These are phyloP conservation scores for Phyllachora maydis DNA, from an alignment of 2,329 filamentous ascomycete genomes.

Conservation along the genomic window DNA sequence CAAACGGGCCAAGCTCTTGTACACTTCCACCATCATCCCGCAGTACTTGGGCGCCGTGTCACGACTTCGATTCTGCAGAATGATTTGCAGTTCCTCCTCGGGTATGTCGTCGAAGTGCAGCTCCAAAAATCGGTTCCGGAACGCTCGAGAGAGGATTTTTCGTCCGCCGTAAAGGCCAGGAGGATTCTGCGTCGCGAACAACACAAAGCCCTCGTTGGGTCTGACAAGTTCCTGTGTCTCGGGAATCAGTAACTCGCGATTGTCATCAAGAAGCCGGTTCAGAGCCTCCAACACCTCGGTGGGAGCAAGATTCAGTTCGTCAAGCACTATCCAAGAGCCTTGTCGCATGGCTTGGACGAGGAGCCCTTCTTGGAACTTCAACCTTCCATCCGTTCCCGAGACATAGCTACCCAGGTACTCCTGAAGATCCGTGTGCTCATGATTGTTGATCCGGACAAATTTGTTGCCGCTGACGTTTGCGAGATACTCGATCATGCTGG, in stretches of 20 bases:
- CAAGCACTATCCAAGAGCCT: slow-evolving; percentile 94
- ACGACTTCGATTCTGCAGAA: slow-evolving; percentile 71
- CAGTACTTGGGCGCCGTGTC: slow-evolving; percentile 83
- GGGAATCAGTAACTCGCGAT: slow-evolving; percentile 82
- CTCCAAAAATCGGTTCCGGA: slow-evolving; percentile 91
- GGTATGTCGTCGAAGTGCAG: slow-evolving; percentile 97
- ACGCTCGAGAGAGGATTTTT: slow-evolving; percentile 82
- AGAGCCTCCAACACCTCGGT: slow-evolving; percentile 93
- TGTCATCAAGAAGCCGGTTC: slow-evolving; percentile 90
- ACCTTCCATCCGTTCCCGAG: slow-evolving; percentile 63
- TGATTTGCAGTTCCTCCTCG: slow-evolving; percentile 79
- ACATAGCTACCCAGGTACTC: slow-evolving; percentile 94
- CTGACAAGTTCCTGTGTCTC: slow-evolving; percentile 89
- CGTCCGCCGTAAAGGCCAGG: slow-evolving; percentile 87
- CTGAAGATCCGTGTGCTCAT: slow-evolving; percentile 95
- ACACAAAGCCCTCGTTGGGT: slow-evolving; percentile 87
- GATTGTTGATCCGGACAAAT: slow-evolving; percentile 97
- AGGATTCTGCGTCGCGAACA: slow-evolving; percentile 96
- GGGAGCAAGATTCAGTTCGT: slow-evolving; percentile 90
- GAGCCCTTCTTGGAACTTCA: slow-evolving; percentile 83
- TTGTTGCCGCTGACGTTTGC: slow-evolving; percentile 94
- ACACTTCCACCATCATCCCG: slow-evolving; percentile 75
- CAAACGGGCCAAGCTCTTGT: slow-evolving; percentile 75
- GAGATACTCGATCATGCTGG: slow-evolving; percentile 97
- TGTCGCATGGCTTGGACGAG: slow-evolving; percentile 81